phyloP scores from a whole-genome alignment of 768 basidiomycete genomes.

The Mycena latifolia region DNA sequence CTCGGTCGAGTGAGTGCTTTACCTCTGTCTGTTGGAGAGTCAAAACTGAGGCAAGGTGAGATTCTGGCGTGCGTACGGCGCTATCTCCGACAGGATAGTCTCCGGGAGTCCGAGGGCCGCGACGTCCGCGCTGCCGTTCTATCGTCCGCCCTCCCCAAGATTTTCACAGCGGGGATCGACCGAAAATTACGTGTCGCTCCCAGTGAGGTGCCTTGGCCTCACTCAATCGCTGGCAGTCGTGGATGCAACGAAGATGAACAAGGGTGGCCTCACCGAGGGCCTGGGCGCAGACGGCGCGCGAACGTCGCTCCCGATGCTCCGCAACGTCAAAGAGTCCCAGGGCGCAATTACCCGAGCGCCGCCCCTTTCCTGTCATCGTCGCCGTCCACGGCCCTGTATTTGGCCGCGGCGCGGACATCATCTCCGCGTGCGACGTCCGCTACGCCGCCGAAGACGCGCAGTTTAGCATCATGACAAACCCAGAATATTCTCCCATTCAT shows the following conservation, averaged over 20 bases:
- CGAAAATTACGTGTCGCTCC: conserved; percentile 49
- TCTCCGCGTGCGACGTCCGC: conserved; percentile 69
- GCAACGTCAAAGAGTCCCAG: conserved; percentile 63
- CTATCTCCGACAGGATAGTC: conserved; percentile 61
- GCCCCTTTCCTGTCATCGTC: conserved; percentile 71
- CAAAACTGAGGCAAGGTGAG: conserved; percentile 43
- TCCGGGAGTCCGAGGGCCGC: conserved; percentile 44
- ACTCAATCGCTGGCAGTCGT: not conserved
- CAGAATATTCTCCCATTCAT: not conserved
- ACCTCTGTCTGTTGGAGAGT: not conserved
- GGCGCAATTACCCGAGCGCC: conserved; percentile 65
- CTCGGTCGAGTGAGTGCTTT: conserved; percentile 45
- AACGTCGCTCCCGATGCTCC: conserved; percentile 48
- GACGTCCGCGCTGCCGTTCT: conserved; percentile 69
- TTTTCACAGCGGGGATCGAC: conserved; percentile 77
- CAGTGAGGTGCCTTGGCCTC: not conserved
- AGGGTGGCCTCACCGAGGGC: conserved; percentile 11
- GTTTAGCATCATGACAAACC: conserved; percentile 62
- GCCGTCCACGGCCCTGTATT: conserved; percentile 69
- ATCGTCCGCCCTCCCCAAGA: conserved; percentile 62
- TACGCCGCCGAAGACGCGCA: conserved; percentile 58
- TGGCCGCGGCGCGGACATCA: conserved; percentile 73
- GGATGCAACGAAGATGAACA: conserved; percentile 26
- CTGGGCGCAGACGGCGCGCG: conserved; percentile 52
- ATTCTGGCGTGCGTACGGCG: conserved; percentile 68